Evolutionary conservation across 176 grass and related monocot genomes (phyloP).

Genomic region (Lolium multiflorum): DNA sequence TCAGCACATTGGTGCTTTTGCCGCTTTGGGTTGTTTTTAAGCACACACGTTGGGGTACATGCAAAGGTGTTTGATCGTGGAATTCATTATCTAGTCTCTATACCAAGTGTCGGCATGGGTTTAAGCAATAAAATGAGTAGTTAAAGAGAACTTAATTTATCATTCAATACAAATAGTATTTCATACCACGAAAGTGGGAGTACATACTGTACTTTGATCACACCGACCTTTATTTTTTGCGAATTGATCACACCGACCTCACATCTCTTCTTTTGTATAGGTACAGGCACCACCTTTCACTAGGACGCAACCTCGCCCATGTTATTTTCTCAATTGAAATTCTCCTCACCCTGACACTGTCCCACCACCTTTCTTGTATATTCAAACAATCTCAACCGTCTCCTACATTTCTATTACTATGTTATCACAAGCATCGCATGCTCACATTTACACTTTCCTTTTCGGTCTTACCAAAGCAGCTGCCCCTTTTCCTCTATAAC

Average conservation of each 20-base stretch:
- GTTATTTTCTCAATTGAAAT: no score
- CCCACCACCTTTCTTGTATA: no score
- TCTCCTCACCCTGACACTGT: no score
- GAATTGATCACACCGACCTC: no score
- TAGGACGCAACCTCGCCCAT: no score
- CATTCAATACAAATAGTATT: neutral
- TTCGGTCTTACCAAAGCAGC: no score
- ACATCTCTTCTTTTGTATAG: no score
- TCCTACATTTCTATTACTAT: no score
- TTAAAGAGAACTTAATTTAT: slow-evolving; percentile 9
- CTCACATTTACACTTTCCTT: no score
- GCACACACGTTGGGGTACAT: neutral
- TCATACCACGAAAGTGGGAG: neutral
- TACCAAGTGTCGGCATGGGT: neutral
- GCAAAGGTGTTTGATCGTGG: neutral
- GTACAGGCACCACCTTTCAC: neutral
- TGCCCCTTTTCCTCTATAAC: no score
- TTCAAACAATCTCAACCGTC: no score
- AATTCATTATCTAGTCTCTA: neutral
- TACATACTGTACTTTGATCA: neutral
- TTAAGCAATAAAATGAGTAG: neutral
- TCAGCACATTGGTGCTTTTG: neutral
- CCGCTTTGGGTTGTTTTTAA: slow-evolving; percentile 8
- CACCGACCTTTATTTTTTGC: neutral
- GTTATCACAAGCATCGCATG: no score